A percentile compares a stretch with the other conserved stretches of the same genome.
Evolutionary conservation across 305 asterid species (phyloP).

Genomic region (Ilex paraguariensis): DNA sequence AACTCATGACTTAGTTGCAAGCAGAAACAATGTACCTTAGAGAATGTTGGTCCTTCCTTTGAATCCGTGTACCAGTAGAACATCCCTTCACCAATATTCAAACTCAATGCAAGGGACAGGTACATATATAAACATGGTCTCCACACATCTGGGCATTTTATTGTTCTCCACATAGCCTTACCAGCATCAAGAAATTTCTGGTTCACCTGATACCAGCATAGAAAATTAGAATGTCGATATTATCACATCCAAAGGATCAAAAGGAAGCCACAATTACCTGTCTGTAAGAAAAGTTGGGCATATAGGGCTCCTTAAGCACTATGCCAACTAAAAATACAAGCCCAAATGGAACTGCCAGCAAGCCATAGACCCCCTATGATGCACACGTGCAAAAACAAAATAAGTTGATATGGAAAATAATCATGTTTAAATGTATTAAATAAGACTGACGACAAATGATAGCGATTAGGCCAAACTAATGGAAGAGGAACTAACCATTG

Average conservation of each 20-base stretch:
- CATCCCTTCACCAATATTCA: slow-evolving; percentile 77
- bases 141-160: slow-evolving; percentile 76
- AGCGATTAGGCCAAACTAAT: background rate
- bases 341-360: slow-evolving; percentile 66
- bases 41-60: slow-evolving; percentile 58
- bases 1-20: background rate
- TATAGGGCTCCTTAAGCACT: slow-evolving; percentile 61
- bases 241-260: slow-evolving; percentile 6
- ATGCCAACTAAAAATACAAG: slow-evolving; percentile 71
- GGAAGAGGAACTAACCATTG: slow-evolving; percentile 47
- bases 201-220: slow-evolving; percentile 47
- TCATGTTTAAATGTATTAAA: too few species aligned
- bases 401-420: too few species aligned
- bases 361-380: slow-evolving; percentile 77
- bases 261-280: slow-evolving; percentile 43
- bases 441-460: too few species aligned
- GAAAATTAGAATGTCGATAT: slow-evolving; percentile 5
- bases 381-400: too few species aligned
- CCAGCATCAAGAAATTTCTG: slow-evolving; percentile 64
- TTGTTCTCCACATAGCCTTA: slow-evolving; percentile 82
- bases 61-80: slow-evolving; percentile 94
- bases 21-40: slow-evolving; percentile 46
- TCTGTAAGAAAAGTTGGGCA: slow-evolving; percentile 38
- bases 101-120: slow-evolving; percentile 65
- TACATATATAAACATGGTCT: slow-evolving; percentile 89